Percentiles rank a stretch among this genome's conserved stretches.
Conservation (phyloP, 192 early-diverging fungal genomes). For the Spinellus fusiger region DNA sequence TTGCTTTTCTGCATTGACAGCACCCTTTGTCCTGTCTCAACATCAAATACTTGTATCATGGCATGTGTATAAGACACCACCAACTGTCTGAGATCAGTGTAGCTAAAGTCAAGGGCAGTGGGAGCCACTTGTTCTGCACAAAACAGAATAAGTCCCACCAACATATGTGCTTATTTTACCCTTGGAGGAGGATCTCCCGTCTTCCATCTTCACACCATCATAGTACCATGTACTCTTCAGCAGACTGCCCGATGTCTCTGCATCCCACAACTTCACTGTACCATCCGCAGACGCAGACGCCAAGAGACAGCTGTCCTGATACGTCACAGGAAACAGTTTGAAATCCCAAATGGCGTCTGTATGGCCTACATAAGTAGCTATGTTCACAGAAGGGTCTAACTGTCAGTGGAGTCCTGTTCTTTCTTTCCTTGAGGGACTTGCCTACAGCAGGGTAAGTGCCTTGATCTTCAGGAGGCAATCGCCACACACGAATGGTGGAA, state of each 20-base stretch:
- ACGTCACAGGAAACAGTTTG: slow-evolving; percentile 51
- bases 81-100: slow-evolving; percentile 49
- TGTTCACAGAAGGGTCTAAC: slow-evolving; percentile 43
- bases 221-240: slow-evolving; percentile 45
- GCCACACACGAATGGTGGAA: slow-evolving; percentile 64
- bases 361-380: slow-evolving; percentile 67
- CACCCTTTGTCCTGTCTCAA: slow-evolving; percentile 62
- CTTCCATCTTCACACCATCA: slow-evolving; percentile 24
- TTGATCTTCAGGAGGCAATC: slow-evolving; percentile 46
- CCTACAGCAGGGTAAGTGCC: slow-evolving; percentile 52
- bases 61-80: slow-evolving; percentile 61
- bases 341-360: slow-evolving; percentile 86
- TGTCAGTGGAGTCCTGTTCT: neutral
- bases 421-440: slow-evolving; percentile 6
- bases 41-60: slow-evolving; percentile 66
- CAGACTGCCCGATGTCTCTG: slow-evolving; percentile 33
- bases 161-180: neutral
- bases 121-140: slow-evolving; percentile 34
- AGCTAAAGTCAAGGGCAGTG: slow-evolving; percentile 66
- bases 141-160: neutral
- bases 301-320: slow-evolving; percentile 44
- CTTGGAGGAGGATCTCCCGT: neutral
- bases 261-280: slow-evolving; percentile 78
- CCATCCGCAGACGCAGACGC: slow-evolving; percentile 78
- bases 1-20: slow-evolving; percentile 45